A percentile compares a stretch with the other conserved stretches of the same genome.
Evolutionary conservation across 2,329 filamentous ascomycete species (phyloP).

Genomic region (Curvularia sp.): DNA sequence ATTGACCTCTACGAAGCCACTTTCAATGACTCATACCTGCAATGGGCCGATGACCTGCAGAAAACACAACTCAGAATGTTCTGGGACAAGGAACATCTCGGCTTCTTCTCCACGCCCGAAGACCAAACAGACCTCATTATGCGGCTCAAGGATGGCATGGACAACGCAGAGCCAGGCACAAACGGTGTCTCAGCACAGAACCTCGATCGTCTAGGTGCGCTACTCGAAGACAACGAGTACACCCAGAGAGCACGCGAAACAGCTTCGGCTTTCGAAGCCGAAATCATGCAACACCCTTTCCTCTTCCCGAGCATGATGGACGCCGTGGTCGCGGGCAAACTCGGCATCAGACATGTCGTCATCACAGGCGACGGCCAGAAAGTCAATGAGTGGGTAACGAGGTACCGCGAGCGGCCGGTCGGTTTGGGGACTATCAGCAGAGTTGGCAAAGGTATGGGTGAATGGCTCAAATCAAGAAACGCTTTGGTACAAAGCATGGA

Average conservation of each 20-base stretch:
- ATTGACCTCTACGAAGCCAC: constrained; percentile 86
- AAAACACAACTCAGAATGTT: constrained; percentile 78
- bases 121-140: constrained; percentile 75
- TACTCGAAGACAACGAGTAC: constrained; percentile 73
- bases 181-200: constrained; percentile 90
- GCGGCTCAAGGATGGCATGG: constrained; percentile 93
- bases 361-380: constrained; percentile 59
- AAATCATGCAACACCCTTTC: constrained; percentile 92
- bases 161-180: constrained; percentile 86
- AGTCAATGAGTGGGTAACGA: constrained; percentile 53
- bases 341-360: constrained; percentile 71
- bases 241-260: constrained; percentile 73
- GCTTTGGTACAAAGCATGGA: constrained; percentile 54
- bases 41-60: constrained; percentile 84
- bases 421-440: constrained; percentile 45
- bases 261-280: constrained; percentile 84
- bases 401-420: constrained; percentile 52
- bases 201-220: constrained; percentile 76
- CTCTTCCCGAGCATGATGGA: constrained; percentile 83
- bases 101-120: constrained; percentile 75
- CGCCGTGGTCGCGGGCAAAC: constrained; percentile 74
- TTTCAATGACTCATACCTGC: constrained; percentile 74
- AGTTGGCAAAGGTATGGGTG: constrained; percentile 43
- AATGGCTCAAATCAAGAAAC: constrained; percentile 63
- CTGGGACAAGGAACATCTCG: constrained; percentile 69